A percentile compares a stretch with the other conserved stretches of the same genome.
phyloP scores from a whole-genome alignment of 1,284 basidiomycete genomes.

The Cutaneotrichosporon cavernicola region DNA sequence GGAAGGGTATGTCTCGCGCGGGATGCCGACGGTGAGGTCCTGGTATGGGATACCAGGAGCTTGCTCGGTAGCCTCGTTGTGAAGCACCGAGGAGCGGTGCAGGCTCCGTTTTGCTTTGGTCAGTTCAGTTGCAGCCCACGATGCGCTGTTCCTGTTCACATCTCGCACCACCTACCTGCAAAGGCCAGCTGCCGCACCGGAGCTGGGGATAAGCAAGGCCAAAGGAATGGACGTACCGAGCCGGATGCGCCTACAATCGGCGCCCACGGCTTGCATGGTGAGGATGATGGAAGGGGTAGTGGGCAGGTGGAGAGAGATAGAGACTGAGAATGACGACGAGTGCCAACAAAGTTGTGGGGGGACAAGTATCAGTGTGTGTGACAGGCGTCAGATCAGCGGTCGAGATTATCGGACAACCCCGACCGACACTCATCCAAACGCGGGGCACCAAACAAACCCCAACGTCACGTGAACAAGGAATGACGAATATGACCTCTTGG shows the following conservation, averaged over 20 bases:
- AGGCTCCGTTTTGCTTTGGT: conserved; percentile 5
- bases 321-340: neutral
- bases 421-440: neutral
- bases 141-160: neutral
- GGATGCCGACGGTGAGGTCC: conserved; percentile 71
- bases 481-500: too few relatives aligned
- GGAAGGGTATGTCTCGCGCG: conserved; percentile 68
- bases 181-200: conserved; percentile 8
- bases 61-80: neutral
- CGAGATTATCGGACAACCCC: neutral
- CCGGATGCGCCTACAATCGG: conserved; percentile 10
- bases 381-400: neutral
- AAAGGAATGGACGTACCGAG: neutral
- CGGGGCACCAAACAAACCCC: neutral
- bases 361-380: neutral
- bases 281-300: neutral
- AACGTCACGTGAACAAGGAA: neutral
- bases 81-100: neutral
- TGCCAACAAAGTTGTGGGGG: neutral
- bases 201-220: neutral
- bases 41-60: conserved; percentile 65
- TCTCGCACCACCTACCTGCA: conserved; percentile 2
- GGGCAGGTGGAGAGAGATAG: neutral
- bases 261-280: conserved; percentile 10
- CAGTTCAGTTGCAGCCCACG: neutral